Base-by-base conservation (phyloP, 192 early-diverging fungal species). In the Paraglomus brasilianum region DNA sequence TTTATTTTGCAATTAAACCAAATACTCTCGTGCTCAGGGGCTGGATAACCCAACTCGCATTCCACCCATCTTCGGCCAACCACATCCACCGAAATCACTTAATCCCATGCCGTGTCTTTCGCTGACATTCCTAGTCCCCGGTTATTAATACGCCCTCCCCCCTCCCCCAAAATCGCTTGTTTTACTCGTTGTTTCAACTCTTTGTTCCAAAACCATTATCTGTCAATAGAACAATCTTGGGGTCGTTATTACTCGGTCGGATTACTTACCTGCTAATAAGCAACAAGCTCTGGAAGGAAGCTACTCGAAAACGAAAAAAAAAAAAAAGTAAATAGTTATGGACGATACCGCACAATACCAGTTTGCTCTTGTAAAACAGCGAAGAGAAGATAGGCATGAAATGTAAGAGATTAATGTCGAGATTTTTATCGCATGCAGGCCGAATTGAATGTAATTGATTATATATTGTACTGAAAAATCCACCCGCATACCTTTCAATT, bases 331-430 rank as follows among this genome's bases (percentile, higher is more conserved):
- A n/a, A n/a, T n/a, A n/a, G n/a, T n/a, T n/a, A 81, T 81, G 80
- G 77, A 78, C 17, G 80, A 78, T 51, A 59, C 66, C 38, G 72
- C 78, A 21, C 76, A 74, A 21, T 81, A 81, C 45, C 80, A 81
- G 62, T 81, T 81, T 58, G 72, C 80, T 15, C 50, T 72, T 39
- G 80, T 81, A 1, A 76, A 75, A 48, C 80, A 81, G 45, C 66
- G 76, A 52, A 55, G 72, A 53, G 76, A 81, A 61, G 75, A 78
- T 45, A 60, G 77, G 42, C 66, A 81, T 47, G 64, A 74, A 72
- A 80, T 78, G 79, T 77, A 77, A 71, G 75, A 55, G 22, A 69
- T 69, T 75, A 73, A 75, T 24, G 0, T 14, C 6, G 30, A 50
- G 43, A 45, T 11, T 22, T 19, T 11, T 24, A n/a, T 42, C 36